Evolutionary conservation across 106 monocot species (phyloP), one percentile per base, ranked within the genome.

Genomic region (Ottelia alismoides): DNA sequence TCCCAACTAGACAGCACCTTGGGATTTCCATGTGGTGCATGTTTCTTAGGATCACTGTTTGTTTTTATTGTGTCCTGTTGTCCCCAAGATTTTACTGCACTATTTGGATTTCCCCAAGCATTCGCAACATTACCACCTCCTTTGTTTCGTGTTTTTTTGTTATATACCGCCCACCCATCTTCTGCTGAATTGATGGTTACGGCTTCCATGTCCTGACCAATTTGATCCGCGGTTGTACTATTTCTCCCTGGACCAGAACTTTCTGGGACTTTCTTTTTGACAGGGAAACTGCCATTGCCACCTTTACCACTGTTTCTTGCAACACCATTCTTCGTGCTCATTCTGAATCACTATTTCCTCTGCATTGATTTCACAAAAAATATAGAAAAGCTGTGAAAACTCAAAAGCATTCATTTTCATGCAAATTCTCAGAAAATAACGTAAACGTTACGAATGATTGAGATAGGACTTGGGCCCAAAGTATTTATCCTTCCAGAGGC

Each of bases 121-220:
- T 64, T 78, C 27, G 59, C 59, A 44, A 61, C 27, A 60, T 58
- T 45, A 25, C 56, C 20, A 31, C 48, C 45, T 53, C 22, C 21
- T 56, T 59, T 58, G 50, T 71, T 84, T 58, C 64, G 84, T 2
- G 74, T 56, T 50, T 78, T 91, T 60, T 75, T 85, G 12, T 53
- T 57, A 28, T 25, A 52, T 3, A 67, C 78, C 91, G 84, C 84
- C 7, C 65, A 75, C 60, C 70, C 79, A 7, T 68, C 73, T 29
- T 66, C 49, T 7, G 51, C 25, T 48, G 68, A 44, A 27, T 65
- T 61, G 30, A 61, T 22, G n/a, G 20, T 29, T 16, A 76, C 30
- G 30, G 25, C 59, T 49, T 21, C 43, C 40, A 70, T 32, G 22
- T 28, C 65, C 55, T 50, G 60, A 51, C 28, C 61, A 16, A 76